phyloP scores from a whole-genome alignment of 1,284 basidiomycete genomes.

The Phlebopus sp. region DNA sequence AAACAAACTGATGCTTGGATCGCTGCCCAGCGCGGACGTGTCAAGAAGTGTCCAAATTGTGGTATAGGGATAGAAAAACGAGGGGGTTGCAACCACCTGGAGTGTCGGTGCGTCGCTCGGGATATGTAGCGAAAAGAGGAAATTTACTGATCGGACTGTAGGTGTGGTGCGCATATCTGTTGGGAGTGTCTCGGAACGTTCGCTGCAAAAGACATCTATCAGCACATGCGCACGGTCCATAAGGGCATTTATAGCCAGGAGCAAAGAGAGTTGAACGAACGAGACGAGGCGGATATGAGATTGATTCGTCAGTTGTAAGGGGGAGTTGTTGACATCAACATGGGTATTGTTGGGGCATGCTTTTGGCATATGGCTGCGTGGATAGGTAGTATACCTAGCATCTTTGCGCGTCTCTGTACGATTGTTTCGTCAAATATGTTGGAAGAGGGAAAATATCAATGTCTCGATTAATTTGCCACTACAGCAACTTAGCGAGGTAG shows the following conservation, averaged over 20 bases:
- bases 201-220: slow-evolving; percentile 36
- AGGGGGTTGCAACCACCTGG: slow-evolving; percentile 51
- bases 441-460: too few relatives aligned
- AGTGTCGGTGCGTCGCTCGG: slow-evolving; percentile 24
- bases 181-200: slow-evolving; percentile 42
- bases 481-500: too few relatives aligned
- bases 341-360: too few relatives aligned
- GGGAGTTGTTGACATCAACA: too few relatives aligned
- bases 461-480: too few relatives aligned
- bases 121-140: background rate
- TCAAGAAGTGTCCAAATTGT: slow-evolving; percentile 36
- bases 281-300: too few relatives aligned
- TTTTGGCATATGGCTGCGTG: too few relatives aligned
- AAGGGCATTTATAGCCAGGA: slow-evolving; percentile 32
- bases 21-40: slow-evolving; percentile 10
- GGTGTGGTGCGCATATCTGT: slow-evolving; percentile 47
- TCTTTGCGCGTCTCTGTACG: too few relatives aligned
- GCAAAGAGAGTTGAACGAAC: too few relatives aligned
- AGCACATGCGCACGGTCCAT: slow-evolving; percentile 44
- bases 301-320: too few relatives aligned
- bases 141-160: slow-evolving; percentile 5
- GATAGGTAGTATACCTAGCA: too few relatives aligned
- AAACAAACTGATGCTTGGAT: slow-evolving; percentile 20
- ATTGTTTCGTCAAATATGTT: too few relatives aligned
- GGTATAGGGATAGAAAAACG: slow-evolving; percentile 41